Conservation (phyloP, 1,284 basidiomycete species). For the Puccinia sorghi region DNA sequence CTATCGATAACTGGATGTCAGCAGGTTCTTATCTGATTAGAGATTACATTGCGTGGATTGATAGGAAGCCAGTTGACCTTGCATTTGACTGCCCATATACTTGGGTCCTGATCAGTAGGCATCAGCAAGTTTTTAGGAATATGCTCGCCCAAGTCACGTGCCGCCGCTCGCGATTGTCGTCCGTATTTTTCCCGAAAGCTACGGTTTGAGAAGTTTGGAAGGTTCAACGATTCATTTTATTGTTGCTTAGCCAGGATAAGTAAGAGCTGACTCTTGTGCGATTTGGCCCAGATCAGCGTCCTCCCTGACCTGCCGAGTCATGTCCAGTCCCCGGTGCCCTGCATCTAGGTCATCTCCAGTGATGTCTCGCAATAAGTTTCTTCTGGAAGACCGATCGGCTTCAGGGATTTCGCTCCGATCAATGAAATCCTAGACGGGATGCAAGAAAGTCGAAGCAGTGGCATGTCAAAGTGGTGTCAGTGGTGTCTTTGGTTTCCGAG, state of each 20-base stretch:
- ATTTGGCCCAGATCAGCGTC: slow-evolving; percentile 47
- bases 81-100: slow-evolving; percentile 90
- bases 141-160: slow-evolving; percentile 65
- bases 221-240: slow-evolving; percentile 5
- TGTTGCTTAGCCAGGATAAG: not conserved
- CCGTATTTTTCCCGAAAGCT: slow-evolving; percentile 81
- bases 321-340: slow-evolving; percentile 47
- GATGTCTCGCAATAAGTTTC: slow-evolving; percentile 41
- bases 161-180: slow-evolving; percentile 54
- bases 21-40: not conserved
- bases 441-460: not conserved
- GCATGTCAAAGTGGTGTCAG: not conserved
- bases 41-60: not conserved
- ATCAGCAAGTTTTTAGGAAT: slow-evolving; percentile 93
- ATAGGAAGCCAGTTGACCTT: slow-evolving; percentile 66
- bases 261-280: slow-evolving; percentile 49
- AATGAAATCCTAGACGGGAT: slow-evolving; percentile 42
- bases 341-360: slow-evolving; percentile 43
- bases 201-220: slow-evolving; percentile 70
- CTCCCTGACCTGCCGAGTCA: slow-evolving; percentile 50
- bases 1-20: slow-evolving; percentile 60
- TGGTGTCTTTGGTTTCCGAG: not conserved
- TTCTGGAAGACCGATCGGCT: slow-evolving; percentile 34
- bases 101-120: slow-evolving; percentile 94
- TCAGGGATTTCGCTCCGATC: slow-evolving; percentile 43